Base-by-base conservation (phyloP, 768 basidiomycete genomes). In the Auriscalpium microsporum region DNA sequence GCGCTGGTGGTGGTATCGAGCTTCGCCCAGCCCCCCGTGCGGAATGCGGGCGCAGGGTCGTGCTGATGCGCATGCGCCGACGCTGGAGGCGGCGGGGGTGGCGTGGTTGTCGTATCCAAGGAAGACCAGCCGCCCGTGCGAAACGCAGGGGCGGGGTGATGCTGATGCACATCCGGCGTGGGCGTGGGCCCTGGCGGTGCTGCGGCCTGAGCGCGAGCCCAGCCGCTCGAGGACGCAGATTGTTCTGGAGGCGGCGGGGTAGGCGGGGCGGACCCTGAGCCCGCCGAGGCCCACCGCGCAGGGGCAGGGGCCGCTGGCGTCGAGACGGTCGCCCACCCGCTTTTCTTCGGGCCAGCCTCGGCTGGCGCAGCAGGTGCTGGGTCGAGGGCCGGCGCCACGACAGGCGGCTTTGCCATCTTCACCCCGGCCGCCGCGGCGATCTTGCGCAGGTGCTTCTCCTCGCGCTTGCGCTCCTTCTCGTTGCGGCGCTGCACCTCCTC, bases 401-500 rank as follows among this genome's bases (percentile, higher is more conserved):
- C 61, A 44, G 68, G 56, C 7, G 34, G 67, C 69, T 60, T 69
- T 59, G 54, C 54, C 52, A 91, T 81, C 68, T 78, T 87, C 65
- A 93, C 81, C 4, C 90, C 90, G 40, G 80, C 83, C 0, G 90
- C 90, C 50, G 83, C 86, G 8, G 90, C 90, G 34, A 91, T 81
- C 68, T 90, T 90, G 55, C 87, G 75, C 23, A 92, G 74, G 63
- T 91, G 88, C 67, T 86, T 90, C 67, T 91, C 89, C 68, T 93
- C 90, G 40, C 89, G 77, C 67, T 83, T 88, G 6, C 86, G 78
- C 66, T 93, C 90, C 69, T 92, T 91, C 71, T 91, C 90, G 64
- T 87, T 88, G 50, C 86, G 79, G 63, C 78, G 86, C 58, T 88
- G 86, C 14, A 82, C 61, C 52, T 88, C 88, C 55, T 81, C 85